Evolutionary conservation across 805 yeast genomes (phyloP), one percentile per base, ranked within the genome.

Genomic region (Torulaspora quercuum): DNA sequence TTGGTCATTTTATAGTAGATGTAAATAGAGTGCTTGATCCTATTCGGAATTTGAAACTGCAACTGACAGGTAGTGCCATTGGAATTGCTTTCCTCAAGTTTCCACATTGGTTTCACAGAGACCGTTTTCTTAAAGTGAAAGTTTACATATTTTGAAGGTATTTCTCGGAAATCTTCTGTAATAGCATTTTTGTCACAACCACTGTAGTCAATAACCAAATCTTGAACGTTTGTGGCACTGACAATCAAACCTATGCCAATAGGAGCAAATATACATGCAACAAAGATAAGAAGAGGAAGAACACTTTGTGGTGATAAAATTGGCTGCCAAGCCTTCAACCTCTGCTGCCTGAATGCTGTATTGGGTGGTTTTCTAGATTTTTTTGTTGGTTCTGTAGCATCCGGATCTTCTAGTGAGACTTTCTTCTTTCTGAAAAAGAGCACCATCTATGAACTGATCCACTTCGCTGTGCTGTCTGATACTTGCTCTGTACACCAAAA

Each of bases 301-400:
- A 90, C 97, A 11, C 94, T 80, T 48, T 80, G 80, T 10, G 97
- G 97, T 1, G 96, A 84, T 38, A 92, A 73, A 37, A 92, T 86
- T 1, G 97, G 98, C 49, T 76, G 80, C 78, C 80, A 76, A 25
- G 80, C 71, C 49, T 75, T 75, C 45, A 76, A 56, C 49, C 82
- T 61, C 46, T 76, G 82, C 49, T 83, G 94, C 54, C 89, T 72
- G 55, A 84, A 84, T 3, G 89, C 90, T 5, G 90, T 84, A 58
- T 84, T 75, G 32, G 79, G 78, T 21, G 81, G 81, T 50, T 67
- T 70, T 40, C 76, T 67, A 1, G 78, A 70, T 42, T 69, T 70
- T 13, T 42, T 52, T 15, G 59, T 47, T 6, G 33, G 39, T 13
- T 23, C 46, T 19, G 33, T 25, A 14, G 40, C 14, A 20, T 13